Evolutionary conservation across 495 filamentous ascomycete species (phyloP).

Genomic region (Jackrogersella minutella): DNA sequence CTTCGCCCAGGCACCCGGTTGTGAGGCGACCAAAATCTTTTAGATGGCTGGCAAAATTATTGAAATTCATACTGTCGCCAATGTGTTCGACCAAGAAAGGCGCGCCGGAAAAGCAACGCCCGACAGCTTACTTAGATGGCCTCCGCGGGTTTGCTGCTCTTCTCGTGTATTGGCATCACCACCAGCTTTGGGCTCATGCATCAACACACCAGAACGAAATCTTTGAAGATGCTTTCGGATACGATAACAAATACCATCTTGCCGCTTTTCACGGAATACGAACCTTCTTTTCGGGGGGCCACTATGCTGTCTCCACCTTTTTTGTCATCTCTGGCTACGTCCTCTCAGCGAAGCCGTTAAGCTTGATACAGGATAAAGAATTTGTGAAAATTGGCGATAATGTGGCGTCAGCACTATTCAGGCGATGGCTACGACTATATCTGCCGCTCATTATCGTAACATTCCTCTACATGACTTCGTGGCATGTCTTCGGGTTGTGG

Average conservation of each 20-base stretch:
- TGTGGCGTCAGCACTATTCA: constrained; percentile 55
- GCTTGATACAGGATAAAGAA: constrained; percentile 58
- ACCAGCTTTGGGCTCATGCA: constrained; percentile 49
- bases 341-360: constrained; percentile 59
- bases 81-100: neutral
- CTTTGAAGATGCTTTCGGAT: constrained; percentile 49
- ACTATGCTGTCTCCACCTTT: constrained; percentile 62
- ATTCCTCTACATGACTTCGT: constrained; percentile 58
- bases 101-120: constrained; percentile 40
- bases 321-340: constrained; percentile 61
- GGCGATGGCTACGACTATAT: constrained; percentile 57
- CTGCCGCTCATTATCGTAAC: constrained; percentile 58
- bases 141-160: constrained; percentile 58
- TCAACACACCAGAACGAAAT: constrained; percentile 39
- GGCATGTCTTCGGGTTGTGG: constrained; percentile 59
- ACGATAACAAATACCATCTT: constrained; percentile 50
- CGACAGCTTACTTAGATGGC: constrained; percentile 58
- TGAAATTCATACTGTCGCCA: constrained; percentile 13
- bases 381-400: constrained; percentile 39
- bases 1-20: neutral
- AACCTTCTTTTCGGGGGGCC: constrained; percentile 54
- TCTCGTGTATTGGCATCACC: constrained; percentile 58
- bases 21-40: neutral
- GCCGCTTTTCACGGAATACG: constrained; percentile 50
- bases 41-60: neutral